phyloP scores from a whole-genome alignment of 129 eudicot species.

The Pulicaria dysenterica region DNA sequence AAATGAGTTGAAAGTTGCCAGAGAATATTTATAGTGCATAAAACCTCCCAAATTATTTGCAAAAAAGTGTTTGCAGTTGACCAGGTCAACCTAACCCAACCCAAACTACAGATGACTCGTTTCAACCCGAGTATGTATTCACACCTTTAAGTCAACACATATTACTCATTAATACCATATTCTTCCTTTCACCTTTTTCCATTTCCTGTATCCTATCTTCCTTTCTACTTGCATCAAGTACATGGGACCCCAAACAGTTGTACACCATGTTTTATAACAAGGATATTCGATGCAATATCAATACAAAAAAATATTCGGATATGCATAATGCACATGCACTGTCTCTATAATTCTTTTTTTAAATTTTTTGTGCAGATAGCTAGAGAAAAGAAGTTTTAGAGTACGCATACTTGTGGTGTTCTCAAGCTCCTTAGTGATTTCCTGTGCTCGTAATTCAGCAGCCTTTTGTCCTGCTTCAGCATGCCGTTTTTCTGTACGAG shows the following conservation, averaged over 20 bases:
- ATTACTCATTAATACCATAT: too few relatives aligned
- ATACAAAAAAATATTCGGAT: too few relatives aligned
- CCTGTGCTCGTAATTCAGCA: conserved; percentile 83
- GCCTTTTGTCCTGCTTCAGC: conserved; percentile 96
- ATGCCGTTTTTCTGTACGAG: conserved; percentile 83
- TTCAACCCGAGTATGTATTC: not conserved
- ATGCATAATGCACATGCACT: too few relatives aligned
- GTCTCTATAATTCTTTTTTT: too few relatives aligned
- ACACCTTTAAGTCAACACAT: not conserved
- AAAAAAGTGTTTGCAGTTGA: not conserved
- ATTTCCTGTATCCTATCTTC: too few relatives aligned
- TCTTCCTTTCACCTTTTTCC: too few relatives aligned
- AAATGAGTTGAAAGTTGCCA: too few relatives aligned
- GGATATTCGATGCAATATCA: not conserved
- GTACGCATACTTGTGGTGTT: conserved; percentile 82
- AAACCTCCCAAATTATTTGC: too few relatives aligned
- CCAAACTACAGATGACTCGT: not conserved
- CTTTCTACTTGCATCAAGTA: too few relatives aligned
- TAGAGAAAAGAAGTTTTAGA: not conserved
- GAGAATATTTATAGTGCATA: too few relatives aligned
- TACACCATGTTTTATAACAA: not conserved
- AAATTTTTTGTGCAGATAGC: not conserved
- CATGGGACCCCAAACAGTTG: not conserved
- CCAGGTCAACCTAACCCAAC: not conserved
- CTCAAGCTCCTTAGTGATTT: conserved; percentile 84